Conservation (phyloP, 345 rosid genomes). For the Pistacia atlantica region DNA sequence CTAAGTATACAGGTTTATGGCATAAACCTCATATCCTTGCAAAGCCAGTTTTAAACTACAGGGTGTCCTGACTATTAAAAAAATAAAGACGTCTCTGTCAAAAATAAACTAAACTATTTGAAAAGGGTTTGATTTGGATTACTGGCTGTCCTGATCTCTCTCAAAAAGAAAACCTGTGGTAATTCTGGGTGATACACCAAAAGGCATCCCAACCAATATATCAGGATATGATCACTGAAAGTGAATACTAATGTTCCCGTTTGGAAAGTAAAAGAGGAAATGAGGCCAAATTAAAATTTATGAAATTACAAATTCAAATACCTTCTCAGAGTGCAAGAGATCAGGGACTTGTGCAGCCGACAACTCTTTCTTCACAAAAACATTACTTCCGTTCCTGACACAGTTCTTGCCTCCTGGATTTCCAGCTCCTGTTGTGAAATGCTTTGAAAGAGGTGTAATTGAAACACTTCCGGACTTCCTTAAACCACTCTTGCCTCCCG, state of each 20-base stretch:
- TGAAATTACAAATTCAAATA: slow-evolving; percentile 24
- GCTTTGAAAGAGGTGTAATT: slow-evolving; percentile 46
- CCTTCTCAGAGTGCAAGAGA: slow-evolving; percentile 47
- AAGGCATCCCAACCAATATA: too few species aligned
- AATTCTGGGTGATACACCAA: too few species aligned
- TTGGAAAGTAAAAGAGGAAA: neutral
- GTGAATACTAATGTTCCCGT: neutral
- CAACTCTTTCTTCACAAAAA: slow-evolving; percentile 44
- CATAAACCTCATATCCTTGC: neutral
- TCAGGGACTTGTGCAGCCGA: slow-evolving; percentile 21
- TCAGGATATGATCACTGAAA: neutral
- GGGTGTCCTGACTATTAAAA: neutral
- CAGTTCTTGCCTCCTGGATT: slow-evolving; percentile 28
- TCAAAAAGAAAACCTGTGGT: neutral
- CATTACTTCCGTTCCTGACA: slow-evolving; percentile 11
- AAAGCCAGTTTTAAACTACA: neutral
- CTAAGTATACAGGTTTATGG: neutral
- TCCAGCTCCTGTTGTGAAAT: slow-evolving; percentile 35
- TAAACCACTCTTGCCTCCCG: slow-evolving; percentile 27
- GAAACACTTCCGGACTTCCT: slow-evolving; percentile 39
- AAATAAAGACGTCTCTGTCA: too few species aligned
- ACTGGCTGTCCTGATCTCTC: neutral
- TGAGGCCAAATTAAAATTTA: slow-evolving; percentile 10
- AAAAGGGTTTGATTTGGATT: neutral
- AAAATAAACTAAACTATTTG: neutral